Evolutionary conservation across 108 stramenopile genomes (phyloP), one percentile per base, ranked within the genome.

Genomic region (Hondaea fermentalgiana): DNA sequence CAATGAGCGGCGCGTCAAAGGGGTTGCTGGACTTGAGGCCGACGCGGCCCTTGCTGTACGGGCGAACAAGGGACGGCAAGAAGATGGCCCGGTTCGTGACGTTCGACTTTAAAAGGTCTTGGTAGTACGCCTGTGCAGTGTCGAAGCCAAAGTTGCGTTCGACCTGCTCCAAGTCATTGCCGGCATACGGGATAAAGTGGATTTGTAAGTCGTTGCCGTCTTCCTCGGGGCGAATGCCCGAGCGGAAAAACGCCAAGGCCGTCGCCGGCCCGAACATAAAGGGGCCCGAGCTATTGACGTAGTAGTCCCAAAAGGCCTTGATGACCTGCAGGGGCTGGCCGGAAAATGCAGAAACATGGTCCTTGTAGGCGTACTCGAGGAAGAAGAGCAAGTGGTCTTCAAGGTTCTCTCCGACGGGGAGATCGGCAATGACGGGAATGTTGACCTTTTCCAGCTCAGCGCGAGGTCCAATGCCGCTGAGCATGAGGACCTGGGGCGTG

Each of bases 401-500:
- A 19, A 95, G 69, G 76, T 94, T 93, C 44, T 88, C 55, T 14
- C 95, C 96, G 4, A 96, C 94, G 5, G 93, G 92, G 44, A 71
- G 53, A 58, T 91, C 87, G n/a, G 76, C 88, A 10, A 93, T 88
- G 43, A 71, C 55, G 21, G 90, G 72, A 55, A 94, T 87, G 60
- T 87, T 87, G 44, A 90, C 42, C 21, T 87, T 72, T 44, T 76
- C 87, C 59, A 94, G 58, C 44, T 91, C 72, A 10, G 72, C 90
- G 12, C 57, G 55, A 45, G 90, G 89, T n/a, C 95, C 94, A 44
- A 96, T 91, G 16, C 95, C 96, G 16, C 92, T 92, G 51, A 59
- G 57, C 90, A 91, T 89, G 2, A 96, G 90, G 58, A 96, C 71
- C 90, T 96, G 95, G 45, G 95, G 95, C 25, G 95, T 92, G 55